A percentile compares a stretch with the other conserved stretches of the same genome.
phyloP scores from a whole-genome alignment of 2,329 filamentous ascomycete species.

The Alternaria infectoria region DNA sequence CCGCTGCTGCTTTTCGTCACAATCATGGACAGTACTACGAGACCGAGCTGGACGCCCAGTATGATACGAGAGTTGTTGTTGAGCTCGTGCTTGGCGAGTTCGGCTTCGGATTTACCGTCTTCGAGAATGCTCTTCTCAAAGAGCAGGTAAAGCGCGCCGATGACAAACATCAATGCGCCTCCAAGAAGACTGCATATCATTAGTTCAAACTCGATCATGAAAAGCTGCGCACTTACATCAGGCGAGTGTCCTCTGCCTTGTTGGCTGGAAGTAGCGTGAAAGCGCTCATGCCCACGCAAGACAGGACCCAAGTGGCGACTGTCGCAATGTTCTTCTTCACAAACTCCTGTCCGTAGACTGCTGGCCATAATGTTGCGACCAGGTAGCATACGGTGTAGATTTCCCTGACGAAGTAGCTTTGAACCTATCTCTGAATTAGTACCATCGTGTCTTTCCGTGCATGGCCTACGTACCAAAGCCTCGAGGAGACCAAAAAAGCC shows the following conservation, averaged over 20 bases:
- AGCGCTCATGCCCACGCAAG: slow-evolving; percentile 82
- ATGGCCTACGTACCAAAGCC: slow-evolving; percentile 62
- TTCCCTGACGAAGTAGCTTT: slow-evolving; percentile 90
- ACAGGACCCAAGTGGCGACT: slow-evolving; percentile 73
- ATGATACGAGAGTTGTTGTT: slow-evolving; percentile 64
- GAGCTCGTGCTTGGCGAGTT: slow-evolving; percentile 34
- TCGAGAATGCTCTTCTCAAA: slow-evolving; percentile 72
- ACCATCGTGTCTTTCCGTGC: not conserved
- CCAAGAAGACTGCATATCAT: slow-evolving; percentile 67
- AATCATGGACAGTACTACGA: slow-evolving; percentile 79
- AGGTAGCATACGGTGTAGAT: slow-evolving; percentile 83
- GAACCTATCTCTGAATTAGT: slow-evolving; percentile 62
- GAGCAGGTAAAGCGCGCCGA: slow-evolving; percentile 78
- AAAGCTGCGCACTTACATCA: slow-evolving; percentile 66
- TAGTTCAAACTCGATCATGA: not conserved
- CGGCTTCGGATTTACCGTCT: slow-evolving; percentile 46
- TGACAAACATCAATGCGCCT: slow-evolving; percentile 75
- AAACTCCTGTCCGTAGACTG: slow-evolving; percentile 75
- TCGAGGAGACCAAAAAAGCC: slow-evolving; percentile 78
- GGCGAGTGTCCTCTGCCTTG: slow-evolving; percentile 77
- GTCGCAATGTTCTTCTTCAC: slow-evolving; percentile 69
- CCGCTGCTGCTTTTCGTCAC: slow-evolving; percentile 87
- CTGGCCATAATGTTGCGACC: slow-evolving; percentile 78
- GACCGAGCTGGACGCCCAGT: slow-evolving; percentile 74
- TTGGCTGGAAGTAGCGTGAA: slow-evolving; percentile 89